phyloP scores from a whole-genome alignment of 2,329 filamentous ascomycete genomes.

The Calonectria hongkongensis region DNA sequence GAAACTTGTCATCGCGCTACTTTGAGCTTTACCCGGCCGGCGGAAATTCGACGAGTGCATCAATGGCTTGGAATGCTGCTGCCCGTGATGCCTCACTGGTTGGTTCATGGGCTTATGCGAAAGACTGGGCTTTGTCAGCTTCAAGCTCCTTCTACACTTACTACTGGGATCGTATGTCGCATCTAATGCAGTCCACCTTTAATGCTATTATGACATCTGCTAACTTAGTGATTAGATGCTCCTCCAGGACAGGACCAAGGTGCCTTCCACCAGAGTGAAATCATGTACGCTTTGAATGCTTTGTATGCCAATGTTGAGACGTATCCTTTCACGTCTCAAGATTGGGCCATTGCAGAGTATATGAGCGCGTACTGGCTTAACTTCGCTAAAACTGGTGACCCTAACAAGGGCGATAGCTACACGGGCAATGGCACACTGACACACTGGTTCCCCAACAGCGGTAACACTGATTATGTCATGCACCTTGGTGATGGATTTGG shows the following conservation, averaged over 20 bases:
- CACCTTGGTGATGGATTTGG: background rate
- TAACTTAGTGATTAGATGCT: background rate
- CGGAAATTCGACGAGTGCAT: background rate
- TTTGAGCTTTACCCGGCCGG: background rate
- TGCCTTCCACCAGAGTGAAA: background rate
- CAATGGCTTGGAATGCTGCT: background rate
- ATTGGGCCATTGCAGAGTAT: background rate
- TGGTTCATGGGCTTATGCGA: conserved; percentile 9
- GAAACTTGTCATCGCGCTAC: background rate
- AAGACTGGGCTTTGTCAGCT: background rate
- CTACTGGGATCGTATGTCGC: conserved; percentile 5
- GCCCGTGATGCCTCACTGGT: conserved; percentile 3
- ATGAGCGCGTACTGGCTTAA: background rate
- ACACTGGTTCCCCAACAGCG: no score
- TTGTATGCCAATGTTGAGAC: background rate
- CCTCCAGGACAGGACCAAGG: background rate
- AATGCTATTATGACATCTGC: no score
- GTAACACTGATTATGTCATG: background rate
- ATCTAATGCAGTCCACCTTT: no score
- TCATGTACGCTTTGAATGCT: background rate
- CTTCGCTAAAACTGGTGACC: no score
- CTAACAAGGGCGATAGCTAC: no score
- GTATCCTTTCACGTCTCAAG: background rate
- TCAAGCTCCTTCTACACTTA: conserved; percentile 12
- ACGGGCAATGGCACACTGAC: no score